Conservation (phyloP, 108 stramenopile genomes). For the Nitzschia inconspicua region DNA sequence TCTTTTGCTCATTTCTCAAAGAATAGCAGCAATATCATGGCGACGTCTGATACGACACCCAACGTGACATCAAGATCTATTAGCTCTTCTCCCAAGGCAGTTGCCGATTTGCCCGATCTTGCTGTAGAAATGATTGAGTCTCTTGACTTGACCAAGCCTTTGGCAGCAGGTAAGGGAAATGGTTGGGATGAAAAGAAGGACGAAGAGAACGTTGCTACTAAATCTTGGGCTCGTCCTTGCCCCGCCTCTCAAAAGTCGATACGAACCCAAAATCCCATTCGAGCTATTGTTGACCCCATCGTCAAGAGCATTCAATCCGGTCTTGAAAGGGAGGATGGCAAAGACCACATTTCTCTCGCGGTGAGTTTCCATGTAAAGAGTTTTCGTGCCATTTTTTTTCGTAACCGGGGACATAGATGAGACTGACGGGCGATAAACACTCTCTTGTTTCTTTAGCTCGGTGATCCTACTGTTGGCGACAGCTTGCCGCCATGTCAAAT, state of each 20-base stretch:
- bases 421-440: background rate
- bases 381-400: background rate
- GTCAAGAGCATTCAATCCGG: constrained; percentile 46
- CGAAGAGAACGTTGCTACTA: too few relatives aligned
- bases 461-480: constrained; percentile 78
- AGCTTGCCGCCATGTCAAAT: constrained; percentile 62
- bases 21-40: too few relatives aligned
- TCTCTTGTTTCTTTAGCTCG: constrained; percentile 34
- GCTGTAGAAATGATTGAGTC: too few relatives aligned
- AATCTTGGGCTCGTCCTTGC: too few relatives aligned
- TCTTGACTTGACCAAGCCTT: too few relatives aligned
- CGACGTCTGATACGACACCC: too few relatives aligned
- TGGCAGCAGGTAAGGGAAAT: too few relatives aligned
- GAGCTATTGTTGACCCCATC: constrained; percentile 82
- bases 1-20: too few relatives aligned
- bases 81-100: too few relatives aligned
- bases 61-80: too few relatives aligned
- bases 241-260: constrained; percentile 63
- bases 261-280: constrained; percentile 82
- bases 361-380: constrained; percentile 39
- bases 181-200: too few relatives aligned
- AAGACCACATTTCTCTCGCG: constrained; percentile 82
- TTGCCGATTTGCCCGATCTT: too few relatives aligned
- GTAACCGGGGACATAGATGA: background rate
- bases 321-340: constrained; percentile 50